Conservation (phyloP, 352 stramenopile genomes). For the Pythium grandisporangium region DNA sequence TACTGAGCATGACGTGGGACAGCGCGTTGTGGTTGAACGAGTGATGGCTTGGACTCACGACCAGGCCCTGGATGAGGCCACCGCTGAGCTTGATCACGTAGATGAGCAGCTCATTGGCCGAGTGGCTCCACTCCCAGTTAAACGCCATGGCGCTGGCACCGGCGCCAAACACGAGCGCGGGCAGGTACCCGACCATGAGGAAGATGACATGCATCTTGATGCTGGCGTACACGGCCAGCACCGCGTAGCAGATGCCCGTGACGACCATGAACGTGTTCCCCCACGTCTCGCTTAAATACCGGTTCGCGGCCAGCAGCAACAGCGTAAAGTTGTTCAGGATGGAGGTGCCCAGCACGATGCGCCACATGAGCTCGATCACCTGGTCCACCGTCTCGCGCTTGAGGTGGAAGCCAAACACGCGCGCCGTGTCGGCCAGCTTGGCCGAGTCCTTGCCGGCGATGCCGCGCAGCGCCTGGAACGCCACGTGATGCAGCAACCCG, state of each 20-base stretch:
- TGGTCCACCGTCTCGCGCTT: constrained; percentile 61
- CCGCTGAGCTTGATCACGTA: constrained; percentile 72
- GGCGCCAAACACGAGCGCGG: constrained; percentile 73
- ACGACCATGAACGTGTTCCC: constrained; percentile 66
- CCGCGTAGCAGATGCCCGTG: constrained; percentile 54
- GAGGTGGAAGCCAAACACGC: constrained; percentile 66
- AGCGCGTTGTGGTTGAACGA: constrained; percentile 87
- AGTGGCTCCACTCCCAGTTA: constrained; percentile 71
- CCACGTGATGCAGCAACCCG: constrained; percentile 72
- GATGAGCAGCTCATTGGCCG: constrained; percentile 74
- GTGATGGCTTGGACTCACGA: constrained; percentile 72
- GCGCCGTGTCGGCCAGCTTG: constrained; percentile 46
- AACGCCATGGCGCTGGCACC: constrained; percentile 68
- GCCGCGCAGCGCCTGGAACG: constrained; percentile 63
- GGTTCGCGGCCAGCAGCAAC: constrained; percentile 62
- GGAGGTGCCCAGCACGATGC: constrained; percentile 71
- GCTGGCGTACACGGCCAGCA: constrained; percentile 66
- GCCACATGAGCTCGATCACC: constrained; percentile 71
- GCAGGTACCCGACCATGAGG: constrained; percentile 74
- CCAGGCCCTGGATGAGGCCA: constrained; percentile 71
- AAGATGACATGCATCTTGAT: constrained; percentile 81
- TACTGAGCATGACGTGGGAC: constrained; percentile 76
- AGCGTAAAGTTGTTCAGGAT: constrained; percentile 84
- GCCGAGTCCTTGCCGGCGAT: constrained; percentile 70
- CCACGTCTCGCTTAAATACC: constrained; percentile 67